Evolutionary conservation across 2,329 filamentous ascomycete species (phyloP).

Genomic region (Colletotrichum aenigma): DNA sequence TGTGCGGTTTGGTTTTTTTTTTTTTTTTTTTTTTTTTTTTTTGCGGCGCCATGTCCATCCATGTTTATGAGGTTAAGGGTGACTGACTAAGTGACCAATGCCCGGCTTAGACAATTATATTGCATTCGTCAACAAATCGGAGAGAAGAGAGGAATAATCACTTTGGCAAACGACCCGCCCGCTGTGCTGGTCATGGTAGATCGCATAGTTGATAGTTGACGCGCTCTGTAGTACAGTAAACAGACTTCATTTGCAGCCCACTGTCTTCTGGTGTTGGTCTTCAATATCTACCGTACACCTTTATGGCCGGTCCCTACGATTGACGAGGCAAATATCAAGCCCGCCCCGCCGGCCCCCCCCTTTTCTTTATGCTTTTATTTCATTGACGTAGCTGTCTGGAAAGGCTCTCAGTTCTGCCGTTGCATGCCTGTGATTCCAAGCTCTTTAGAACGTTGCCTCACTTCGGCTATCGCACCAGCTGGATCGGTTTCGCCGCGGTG

Average conservation of each 20-base stretch:
- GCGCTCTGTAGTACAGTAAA: neutral
- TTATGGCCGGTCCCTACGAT: neutral
- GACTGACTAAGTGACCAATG: neutral
- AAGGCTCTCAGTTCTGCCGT: neutral
- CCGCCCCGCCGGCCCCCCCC: neutral
- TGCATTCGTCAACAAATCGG: neutral
- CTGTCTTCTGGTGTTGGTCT: neutral
- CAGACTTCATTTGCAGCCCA: neutral
- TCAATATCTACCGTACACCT: neutral
- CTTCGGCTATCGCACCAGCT: slow-evolving; percentile 62
- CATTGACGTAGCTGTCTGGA: neutral
- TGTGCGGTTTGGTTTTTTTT: too few species aligned
- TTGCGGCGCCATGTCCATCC: too few species aligned
- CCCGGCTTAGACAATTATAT: neutral
- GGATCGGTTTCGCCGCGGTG: slow-evolving; percentile 71
- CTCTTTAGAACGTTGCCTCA: slow-evolving; percentile 55
- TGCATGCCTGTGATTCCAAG: slow-evolving; percentile 44
- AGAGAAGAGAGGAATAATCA: neutral
- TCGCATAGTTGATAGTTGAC: neutral
- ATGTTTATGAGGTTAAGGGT: too few species aligned
- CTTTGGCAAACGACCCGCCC: neutral
- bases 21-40: too few species aligned
- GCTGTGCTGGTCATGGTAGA: neutral
- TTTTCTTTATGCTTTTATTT: neutral
- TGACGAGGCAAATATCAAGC: neutral